Conservation (phyloP, 148 eudicot species). For the Suaeda aralocaspica region DNA sequence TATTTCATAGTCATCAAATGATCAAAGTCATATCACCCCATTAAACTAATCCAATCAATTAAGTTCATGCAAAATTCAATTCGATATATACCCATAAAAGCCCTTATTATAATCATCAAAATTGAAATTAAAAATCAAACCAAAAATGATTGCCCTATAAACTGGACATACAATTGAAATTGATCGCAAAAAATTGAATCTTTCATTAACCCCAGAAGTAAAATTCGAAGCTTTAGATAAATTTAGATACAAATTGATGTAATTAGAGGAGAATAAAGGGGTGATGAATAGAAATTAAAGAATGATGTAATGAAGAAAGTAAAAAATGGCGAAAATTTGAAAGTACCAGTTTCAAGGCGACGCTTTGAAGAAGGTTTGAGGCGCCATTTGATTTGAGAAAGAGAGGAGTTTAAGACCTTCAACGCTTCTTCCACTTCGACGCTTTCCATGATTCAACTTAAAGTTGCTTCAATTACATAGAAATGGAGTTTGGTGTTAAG, state of each 20-base stretch:
- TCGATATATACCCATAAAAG: neutral
- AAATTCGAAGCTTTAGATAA: neutral
- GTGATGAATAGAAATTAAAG: neutral
- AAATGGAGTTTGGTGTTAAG: no score
- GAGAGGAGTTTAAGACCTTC: constrained; percentile 38
- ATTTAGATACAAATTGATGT: neutral
- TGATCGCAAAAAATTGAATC: neutral
- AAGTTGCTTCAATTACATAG: neutral
- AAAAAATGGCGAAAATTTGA: no score
- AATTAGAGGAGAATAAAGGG: neutral
- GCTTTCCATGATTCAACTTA: constrained; percentile 9
- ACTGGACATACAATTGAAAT: constrained; percentile 1
- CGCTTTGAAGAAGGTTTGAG: constrained; percentile 64
- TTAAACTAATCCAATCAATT: no score
- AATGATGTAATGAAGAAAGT: neutral
- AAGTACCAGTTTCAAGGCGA: constrained; percentile 84
- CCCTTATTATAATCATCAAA: neutral
- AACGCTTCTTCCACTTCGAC: constrained; percentile 32
- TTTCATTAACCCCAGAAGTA: constrained; percentile 3
- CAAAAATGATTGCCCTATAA: neutral
- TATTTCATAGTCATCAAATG: no score
- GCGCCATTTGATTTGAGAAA: constrained; percentile 62
- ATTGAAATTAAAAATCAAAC: neutral
- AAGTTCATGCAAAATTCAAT: neutral
- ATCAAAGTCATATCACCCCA: no score